Conservation (phyloP, 768 basidiomycete genomes). For the Butyriboletus loyo region DNA sequence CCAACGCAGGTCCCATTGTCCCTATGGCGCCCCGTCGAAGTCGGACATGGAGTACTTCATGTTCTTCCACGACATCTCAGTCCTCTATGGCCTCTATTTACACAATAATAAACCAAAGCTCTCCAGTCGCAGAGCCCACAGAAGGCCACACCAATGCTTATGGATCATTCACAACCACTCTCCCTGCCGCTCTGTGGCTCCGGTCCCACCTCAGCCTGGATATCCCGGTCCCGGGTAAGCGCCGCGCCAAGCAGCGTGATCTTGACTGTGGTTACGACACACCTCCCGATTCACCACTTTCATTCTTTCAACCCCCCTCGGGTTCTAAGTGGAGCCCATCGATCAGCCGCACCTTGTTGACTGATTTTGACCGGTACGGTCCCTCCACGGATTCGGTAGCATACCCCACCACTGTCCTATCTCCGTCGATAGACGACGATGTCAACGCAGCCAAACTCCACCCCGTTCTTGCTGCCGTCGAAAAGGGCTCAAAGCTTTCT, state of each 20-base stretch:
- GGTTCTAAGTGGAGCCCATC: conserved; percentile 31
- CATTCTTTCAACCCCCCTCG: conserved; percentile 14
- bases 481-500: conserved; percentile 52
- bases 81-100: conserved; percentile 26
- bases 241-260: conserved; percentile 2
- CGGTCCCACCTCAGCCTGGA: conserved; percentile 16
- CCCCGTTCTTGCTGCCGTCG: conserved; percentile 50
- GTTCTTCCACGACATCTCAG: conserved; percentile 22
- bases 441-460: conserved; percentile 23
- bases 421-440: conserved; percentile 18
- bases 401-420: conserved; percentile 13
- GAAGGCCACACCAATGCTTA: conserved; percentile 26
- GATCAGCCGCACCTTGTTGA: conserved; percentile 43
- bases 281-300: conserved; percentile 30
- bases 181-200: conserved; percentile 33
- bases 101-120: conserved; percentile 19
- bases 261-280: conserved; percentile 20
- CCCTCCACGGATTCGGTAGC: conserved; percentile 9
- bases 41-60: conserved; percentile 21
- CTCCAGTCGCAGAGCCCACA: conserved; percentile 22
- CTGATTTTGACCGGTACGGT: conserved; percentile 11
- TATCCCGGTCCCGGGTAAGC: conserved; percentile 13
- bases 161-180: conserved; percentile 42
- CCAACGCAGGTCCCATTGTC: background rate
- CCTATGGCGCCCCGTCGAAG: conserved; percentile 4